Conservation (phyloP, 495 filamentous ascomycete species). For the Achaetomiella virescens region DNA sequence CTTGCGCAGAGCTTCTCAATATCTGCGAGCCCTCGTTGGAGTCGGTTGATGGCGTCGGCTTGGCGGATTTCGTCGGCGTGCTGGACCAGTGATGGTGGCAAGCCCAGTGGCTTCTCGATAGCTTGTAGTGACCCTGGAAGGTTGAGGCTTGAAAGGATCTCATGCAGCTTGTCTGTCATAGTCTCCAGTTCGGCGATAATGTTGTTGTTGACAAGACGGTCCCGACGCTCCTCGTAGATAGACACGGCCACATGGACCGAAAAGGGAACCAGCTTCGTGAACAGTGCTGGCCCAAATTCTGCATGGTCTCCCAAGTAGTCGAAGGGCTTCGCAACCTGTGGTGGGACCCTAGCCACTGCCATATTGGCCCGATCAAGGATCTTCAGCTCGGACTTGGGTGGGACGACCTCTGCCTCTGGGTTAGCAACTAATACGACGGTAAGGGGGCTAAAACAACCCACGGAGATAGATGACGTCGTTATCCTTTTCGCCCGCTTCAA, state of each 20-base stretch:
- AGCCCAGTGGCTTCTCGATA: slow-evolving; percentile 85
- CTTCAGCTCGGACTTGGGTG: slow-evolving; percentile 82
- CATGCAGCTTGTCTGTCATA: slow-evolving; percentile 72
- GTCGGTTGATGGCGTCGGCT: slow-evolving; percentile 69
- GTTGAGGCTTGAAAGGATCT: slow-evolving; percentile 76
- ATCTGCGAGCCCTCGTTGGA: slow-evolving; percentile 74
- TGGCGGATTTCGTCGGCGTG: slow-evolving; percentile 96
- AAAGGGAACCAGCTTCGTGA: slow-evolving; percentile 89
- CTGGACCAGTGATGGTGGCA: slow-evolving; percentile 76
- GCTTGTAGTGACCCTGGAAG: slow-evolving; percentile 91
- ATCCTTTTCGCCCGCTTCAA: slow-evolving; percentile 91
- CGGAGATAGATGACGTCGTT: slow-evolving; percentile 91
- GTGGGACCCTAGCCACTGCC: slow-evolving; percentile 73
- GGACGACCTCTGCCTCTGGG: slow-evolving; percentile 54
- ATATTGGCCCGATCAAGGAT: slow-evolving; percentile 81
- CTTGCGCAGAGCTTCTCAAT: slow-evolving; percentile 77
- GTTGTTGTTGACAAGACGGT: slow-evolving; percentile 77
- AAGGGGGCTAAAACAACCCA: slow-evolving; percentile 16
- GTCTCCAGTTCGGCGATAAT: slow-evolving; percentile 81
- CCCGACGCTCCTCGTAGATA: slow-evolving; percentile 88
- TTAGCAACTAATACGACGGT: not conserved
- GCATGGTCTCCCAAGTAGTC: slow-evolving; percentile 73
- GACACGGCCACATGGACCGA: slow-evolving; percentile 91
- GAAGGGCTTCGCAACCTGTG: slow-evolving; percentile 73
- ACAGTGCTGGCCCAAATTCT: slow-evolving; percentile 75